A percentile compares a stretch with the other conserved stretches of the same genome.
These are phyloP conservation scores for Apophysomyces ossiformis DNA, from an alignment of 371 early-diverging fungal species.

Conservation along the genomic window DNA sequence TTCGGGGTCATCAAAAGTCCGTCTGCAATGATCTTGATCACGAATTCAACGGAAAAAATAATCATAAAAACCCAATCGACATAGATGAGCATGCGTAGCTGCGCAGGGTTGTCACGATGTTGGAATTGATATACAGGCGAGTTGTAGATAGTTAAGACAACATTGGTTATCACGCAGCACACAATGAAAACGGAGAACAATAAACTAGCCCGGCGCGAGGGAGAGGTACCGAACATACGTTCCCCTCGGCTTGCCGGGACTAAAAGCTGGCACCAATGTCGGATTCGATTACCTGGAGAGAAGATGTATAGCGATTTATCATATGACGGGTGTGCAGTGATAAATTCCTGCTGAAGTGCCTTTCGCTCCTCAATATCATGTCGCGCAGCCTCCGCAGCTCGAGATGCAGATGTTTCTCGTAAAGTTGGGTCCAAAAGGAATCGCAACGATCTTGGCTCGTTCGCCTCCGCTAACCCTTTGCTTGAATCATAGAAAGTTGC, in stretches of 20 bases:
- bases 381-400: constrained; percentile 34
- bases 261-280: constrained; percentile 62
- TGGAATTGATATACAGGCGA: constrained; percentile 60
- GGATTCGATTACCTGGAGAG: constrained; percentile 52
- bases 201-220: constrained; percentile 43
- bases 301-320: constrained; percentile 66
- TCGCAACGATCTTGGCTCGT: constrained; percentile 29
- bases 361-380: constrained; percentile 50
- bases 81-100: constrained; percentile 23
- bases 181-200: constrained; percentile 53
- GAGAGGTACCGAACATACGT: constrained; percentile 56
- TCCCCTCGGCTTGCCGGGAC: constrained; percentile 60
- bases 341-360: constrained; percentile 58
- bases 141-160: constrained; percentile 58
- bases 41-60: constrained; percentile 65
- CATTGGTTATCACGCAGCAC: constrained; percentile 53
- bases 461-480: constrained; percentile 13
- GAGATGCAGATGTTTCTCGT: constrained; percentile 30
- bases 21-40: constrained; percentile 68
- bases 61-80: constrained; percentile 58
- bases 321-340: constrained; percentile 64
- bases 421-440: constrained; percentile 33
- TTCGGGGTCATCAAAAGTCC: constrained; percentile 71
- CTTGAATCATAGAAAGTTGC: constrained; percentile 32
- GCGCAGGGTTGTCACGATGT: constrained; percentile 37